Evolutionary conservation across 352 stramenopile genomes (phyloP), one percentile per base, ranked within the genome.

Genomic region (Saprolegnia diclina): DNA sequence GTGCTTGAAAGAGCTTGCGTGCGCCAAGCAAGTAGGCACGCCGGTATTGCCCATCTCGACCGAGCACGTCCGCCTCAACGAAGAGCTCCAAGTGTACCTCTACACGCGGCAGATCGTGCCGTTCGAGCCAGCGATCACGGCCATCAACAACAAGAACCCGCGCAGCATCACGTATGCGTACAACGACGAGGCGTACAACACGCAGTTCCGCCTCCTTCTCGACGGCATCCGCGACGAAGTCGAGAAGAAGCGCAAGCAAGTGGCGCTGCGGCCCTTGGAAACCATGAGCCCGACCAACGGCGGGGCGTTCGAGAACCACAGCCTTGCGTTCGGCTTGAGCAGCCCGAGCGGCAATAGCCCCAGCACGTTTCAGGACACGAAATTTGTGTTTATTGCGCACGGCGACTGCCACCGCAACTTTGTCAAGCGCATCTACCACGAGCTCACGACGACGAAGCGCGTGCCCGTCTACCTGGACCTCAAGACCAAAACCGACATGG

Each of bases 341-440:
- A 32, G 64, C 18, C 56, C 38, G 63, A 29, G 26, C 21, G 63
- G 38, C 9, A 56, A 16, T 69, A 74, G 32, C 69, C 69, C 14
- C 32, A 64, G 26, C 67, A 63, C 76, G 79, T 5, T 80, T 82
- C 35, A 67, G 10, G 83, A 84, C 1, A 77, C 88, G 46, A 82
- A 90, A 48, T 94, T 91, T 61, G 83, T 94, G 4, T 94, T 92
- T 57, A 91, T 94, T 40, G 85, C 77, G n/a, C 84, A 92, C 55
- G 86, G 82, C 21, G 83, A 94, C 50, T 78, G 79, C 35, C 84
- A 94, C 62, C 75, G 75, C n/a, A 76, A 69, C 18, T 92, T 94
- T 72, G 84, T 91, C 6, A 73, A 74, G 42, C 85, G 88, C 22
- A 66, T 94, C 29, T 92, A 83, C 56, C 74, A 79, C 18, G 79